Evolutionary conservation across 2,329 filamentous ascomycete species (phyloP), one percentile per base, ranked within the genome.

Genomic region (Ophiostoma fasciatum): DNA sequence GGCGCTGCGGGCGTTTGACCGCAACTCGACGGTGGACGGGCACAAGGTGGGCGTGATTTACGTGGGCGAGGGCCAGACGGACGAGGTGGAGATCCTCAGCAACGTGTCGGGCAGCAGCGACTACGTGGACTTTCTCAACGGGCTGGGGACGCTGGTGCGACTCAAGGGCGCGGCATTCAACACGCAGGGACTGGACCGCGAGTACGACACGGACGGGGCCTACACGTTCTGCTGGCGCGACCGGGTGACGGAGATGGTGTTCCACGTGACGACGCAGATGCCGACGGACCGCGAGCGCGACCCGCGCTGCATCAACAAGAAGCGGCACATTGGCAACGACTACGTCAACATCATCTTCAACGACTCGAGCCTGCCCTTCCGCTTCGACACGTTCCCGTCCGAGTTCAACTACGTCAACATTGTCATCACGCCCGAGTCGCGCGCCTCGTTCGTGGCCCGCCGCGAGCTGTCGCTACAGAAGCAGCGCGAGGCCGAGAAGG

Each of bases 341-440:
- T 93, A 83, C 54, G 90, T 98, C 52, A 96, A 94, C 53, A 93
- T 98, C 47, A 79, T 98, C 39, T 98, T 92, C 67, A 98, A 98
- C 54, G 84, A 93, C 50, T 94, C 87, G 3, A 88, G 90, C n/a
- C 57, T 78, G 32, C 79, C 82, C 0, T 96, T 94, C 61, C 70
- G 72, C 36, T 93, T 94, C 52, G 74, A 94, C 52, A 94, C 83
- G 0, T 93, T 98, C 48, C 84, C 84, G 1, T 92, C 85, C 1
- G 81, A 88, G 39, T 94, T 98, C 64, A 96, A 94, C 52, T 94
- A 82, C 51, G 85, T 98, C 52, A 85, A 94, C 53, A 96, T 98
- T 49, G 80, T 96, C 48, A 88, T 98, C 50, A 83, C 82, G 3
- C 90, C 90, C 1, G 82, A 87, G 42, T 87, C 84, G 5, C 70